Percentiles rank a stretch among this genome's conserved stretches.
Conservation (phyloP, 225 moss, liverwort and hornwort genomes). For the Straminergon stramineum region DNA sequence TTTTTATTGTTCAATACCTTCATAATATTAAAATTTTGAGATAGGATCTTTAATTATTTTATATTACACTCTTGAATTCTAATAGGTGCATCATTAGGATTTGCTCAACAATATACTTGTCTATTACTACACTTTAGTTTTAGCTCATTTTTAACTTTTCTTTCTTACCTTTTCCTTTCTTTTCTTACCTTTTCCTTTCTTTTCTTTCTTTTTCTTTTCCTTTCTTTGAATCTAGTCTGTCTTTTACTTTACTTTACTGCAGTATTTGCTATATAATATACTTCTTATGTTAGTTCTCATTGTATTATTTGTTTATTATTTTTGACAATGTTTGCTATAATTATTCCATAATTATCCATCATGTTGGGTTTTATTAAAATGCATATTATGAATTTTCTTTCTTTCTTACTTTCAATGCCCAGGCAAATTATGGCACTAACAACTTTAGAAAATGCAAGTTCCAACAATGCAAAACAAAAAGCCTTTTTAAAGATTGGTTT, state of each 20-base stretch:
- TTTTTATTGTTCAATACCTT: too few species aligned
- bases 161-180: neutral
- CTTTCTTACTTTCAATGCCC: neutral
- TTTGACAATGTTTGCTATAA: neutral
- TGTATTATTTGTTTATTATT: neutral
- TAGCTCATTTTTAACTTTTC: neutral
- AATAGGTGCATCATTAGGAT: neutral
- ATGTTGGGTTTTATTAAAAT: neutral
- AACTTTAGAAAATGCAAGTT: neutral
- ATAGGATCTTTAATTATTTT: too few species aligned
- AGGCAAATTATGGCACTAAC: neutral
- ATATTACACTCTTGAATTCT: neutral
- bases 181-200: neutral
- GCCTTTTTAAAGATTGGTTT: neutral
- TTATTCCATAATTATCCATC: neutral
- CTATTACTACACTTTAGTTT: neutral
- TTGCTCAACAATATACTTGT: neutral
- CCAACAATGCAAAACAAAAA: neutral
- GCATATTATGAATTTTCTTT: neutral
- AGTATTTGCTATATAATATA: neutral
- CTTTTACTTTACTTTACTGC: neutral
- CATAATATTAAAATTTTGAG: neutral
- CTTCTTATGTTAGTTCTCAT: neutral
- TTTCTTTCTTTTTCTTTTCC: neutral
- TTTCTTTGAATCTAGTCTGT: neutral